phyloP scores from a whole-genome alignment of 108 stramenopile genomes.

The Fragilaria crotonensis region DNA sequence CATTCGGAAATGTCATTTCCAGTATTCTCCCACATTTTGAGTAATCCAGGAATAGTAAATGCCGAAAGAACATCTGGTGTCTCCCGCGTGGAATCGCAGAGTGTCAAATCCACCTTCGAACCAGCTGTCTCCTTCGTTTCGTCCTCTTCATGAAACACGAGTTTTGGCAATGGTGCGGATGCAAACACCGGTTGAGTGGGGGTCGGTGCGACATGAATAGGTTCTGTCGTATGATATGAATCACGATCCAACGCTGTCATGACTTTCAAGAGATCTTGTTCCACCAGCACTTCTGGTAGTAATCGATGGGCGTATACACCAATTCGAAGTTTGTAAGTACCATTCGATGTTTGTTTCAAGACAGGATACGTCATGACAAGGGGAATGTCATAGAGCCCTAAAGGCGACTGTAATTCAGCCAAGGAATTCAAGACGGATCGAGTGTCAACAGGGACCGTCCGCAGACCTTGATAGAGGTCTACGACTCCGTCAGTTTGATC shows the following conservation, averaged over 20 bases:
- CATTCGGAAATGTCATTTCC: slow-evolving; percentile 28
- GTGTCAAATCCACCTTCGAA: neutral
- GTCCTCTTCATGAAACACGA: slow-evolving; percentile 9
- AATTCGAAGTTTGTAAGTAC: slow-evolving; percentile 19
- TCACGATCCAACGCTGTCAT: slow-evolving; percentile 36
- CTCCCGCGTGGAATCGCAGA: slow-evolving; percentile 4
- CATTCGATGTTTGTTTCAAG: neutral
- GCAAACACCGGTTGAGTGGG: slow-evolving; percentile 15
- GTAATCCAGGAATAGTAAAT: slow-evolving; percentile 44
- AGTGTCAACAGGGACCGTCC: slow-evolving; percentile 17
- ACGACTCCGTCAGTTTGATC: neutral
- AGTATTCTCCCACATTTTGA: slow-evolving; percentile 45
- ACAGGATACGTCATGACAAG: slow-evolving; percentile 19
- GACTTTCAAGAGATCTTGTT: slow-evolving; percentile 16
- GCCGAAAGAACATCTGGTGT: slow-evolving; percentile 7
- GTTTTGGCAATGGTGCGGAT: slow-evolving; percentile 13
- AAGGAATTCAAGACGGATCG: slow-evolving; percentile 18
- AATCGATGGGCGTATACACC: slow-evolving; percentile 33
- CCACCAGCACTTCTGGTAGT: slow-evolving; percentile 25
- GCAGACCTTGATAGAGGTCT: slow-evolving; percentile 16
- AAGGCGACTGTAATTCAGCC: slow-evolving; percentile 14
- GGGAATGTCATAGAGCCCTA: slow-evolving; percentile 19
- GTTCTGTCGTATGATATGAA: slow-evolving; percentile 12
- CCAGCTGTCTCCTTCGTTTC: neutral
- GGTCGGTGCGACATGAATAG: slow-evolving; percentile 12